Evolutionary conservation across 345 rosid genomes (phyloP).

Genomic region (Gossypium australe): DNA sequence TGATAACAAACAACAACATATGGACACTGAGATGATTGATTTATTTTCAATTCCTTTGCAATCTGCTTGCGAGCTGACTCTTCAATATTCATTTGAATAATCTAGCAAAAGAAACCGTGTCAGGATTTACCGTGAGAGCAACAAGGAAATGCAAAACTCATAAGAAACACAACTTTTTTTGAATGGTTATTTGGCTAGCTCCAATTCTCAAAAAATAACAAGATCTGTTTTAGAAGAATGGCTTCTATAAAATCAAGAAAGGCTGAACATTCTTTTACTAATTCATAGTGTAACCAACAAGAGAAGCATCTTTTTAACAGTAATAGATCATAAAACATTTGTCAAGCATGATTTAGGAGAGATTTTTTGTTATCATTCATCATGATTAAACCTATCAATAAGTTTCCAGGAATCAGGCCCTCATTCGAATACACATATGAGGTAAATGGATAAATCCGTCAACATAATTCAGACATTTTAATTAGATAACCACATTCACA

Average conservation of each 20-base stretch:
- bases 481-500: background rate
- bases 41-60: slow-evolving; percentile 65
- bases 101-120: slow-evolving; percentile 20
- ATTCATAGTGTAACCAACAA: background rate
- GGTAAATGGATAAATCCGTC: background rate
- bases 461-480: background rate
- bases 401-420: background rate
- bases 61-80: slow-evolving; percentile 50
- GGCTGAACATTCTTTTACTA: background rate
- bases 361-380: background rate
- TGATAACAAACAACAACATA: slow-evolving; percentile 67
- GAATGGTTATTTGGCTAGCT: background rate
- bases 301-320: background rate
- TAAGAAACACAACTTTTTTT: background rate
- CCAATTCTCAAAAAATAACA: background rate
- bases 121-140: background rate
- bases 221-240: background rate
- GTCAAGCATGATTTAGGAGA: background rate
- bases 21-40: slow-evolving; percentile 66
- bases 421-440: background rate
- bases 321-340: background rate
- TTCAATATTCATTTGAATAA: slow-evolving; percentile 63
- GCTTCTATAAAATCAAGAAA: too few species aligned
- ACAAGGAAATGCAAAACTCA: background rate
- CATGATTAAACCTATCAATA: background rate